These are phyloP conservation scores for Blastobotrys petasosporus DNA, from an alignment of 1,139 yeast species.

Conservation along the genomic window DNA sequence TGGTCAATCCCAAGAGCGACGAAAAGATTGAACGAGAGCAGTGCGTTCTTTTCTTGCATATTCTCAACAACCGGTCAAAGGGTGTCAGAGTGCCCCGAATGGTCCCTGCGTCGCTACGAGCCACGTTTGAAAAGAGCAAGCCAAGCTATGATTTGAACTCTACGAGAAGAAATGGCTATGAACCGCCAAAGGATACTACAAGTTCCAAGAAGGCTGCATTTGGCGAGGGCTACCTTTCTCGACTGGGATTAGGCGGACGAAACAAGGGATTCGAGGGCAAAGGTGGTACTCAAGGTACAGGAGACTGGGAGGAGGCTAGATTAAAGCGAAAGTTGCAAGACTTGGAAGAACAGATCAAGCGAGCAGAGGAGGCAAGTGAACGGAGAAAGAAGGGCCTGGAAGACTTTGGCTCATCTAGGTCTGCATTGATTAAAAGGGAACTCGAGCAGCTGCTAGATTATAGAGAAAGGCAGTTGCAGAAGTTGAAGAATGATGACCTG, in stretches of 20 bases:
- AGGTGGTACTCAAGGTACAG: slow-evolving; percentile 65
- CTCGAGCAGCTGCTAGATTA: slow-evolving; percentile 74
- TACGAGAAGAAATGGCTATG: slow-evolving; percentile 31
- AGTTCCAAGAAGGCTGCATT: slow-evolving; percentile 39
- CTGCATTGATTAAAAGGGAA: slow-evolving; percentile 56
- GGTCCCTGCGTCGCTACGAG: slow-evolving; percentile 90
- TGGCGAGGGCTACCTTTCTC: slow-evolving; percentile 42
- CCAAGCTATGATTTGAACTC: slow-evolving; percentile 69
- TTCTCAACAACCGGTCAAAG: slow-evolving; percentile 80
- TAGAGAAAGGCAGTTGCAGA: slow-evolving; percentile 49
- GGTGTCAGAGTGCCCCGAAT: slow-evolving; percentile 86
- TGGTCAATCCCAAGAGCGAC: slow-evolving; percentile 82
- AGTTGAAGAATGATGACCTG: slow-evolving; percentile 26
- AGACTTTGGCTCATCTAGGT: slow-evolving; percentile 37
- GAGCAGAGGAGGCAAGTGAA: slow-evolving; percentile 50
- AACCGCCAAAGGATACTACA: slow-evolving; percentile 8
- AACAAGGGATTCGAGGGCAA: slow-evolving; percentile 34
- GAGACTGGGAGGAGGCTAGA: slow-evolving; percentile 80
- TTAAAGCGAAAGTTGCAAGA: slow-evolving; percentile 73
- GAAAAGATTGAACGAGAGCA: slow-evolving; percentile 93
- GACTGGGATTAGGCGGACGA: slow-evolving; percentile 41
- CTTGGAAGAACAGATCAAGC: slow-evolving; percentile 55
- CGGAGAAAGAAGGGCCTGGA: slow-evolving; percentile 39
- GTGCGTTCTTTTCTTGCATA: slow-evolving; percentile 80
- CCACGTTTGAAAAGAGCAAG: slow-evolving; percentile 80